Evolutionary conservation across 83 land plant species (phyloP).

Genomic region (Thuja plicata): DNA sequence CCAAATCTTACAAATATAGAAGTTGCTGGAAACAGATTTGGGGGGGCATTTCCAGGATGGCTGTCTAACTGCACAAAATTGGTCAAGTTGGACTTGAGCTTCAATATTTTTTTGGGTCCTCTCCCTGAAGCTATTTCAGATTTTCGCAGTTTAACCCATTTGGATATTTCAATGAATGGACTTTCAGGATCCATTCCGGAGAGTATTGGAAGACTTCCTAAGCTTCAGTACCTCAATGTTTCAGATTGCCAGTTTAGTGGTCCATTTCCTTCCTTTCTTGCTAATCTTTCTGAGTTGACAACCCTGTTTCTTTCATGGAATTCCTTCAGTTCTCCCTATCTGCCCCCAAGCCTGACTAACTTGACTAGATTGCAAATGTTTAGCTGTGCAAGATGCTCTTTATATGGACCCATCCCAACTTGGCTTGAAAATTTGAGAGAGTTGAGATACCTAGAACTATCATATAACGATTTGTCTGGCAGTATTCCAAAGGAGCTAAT

Average conservation of each 20-base stretch:
- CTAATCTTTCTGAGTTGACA: slow-evolving; percentile 15
- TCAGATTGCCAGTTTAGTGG: slow-evolving; percentile 17
- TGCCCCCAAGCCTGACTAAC: slow-evolving; percentile 3
- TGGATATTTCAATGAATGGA: slow-evolving; percentile 12
- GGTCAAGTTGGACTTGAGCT: slow-evolving; percentile 13
- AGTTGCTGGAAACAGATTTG: slow-evolving; percentile 6
- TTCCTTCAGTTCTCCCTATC: slow-evolving; percentile 14
- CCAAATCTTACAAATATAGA: slow-evolving; percentile 7
- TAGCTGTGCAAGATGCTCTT: slow-evolving; percentile 12
- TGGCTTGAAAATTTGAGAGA: slow-evolving; percentile 9
- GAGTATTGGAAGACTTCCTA: slow-evolving; percentile 13
- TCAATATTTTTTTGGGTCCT: slow-evolving; percentile 5
- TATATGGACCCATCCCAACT: slow-evolving; percentile 11
- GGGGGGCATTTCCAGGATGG: background rate
- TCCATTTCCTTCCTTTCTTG: slow-evolving; percentile 21
- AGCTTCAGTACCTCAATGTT: slow-evolving; percentile 20
- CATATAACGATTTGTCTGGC: slow-evolving; percentile 11
- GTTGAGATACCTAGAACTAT: slow-evolving; percentile 1
- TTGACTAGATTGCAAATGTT: slow-evolving; percentile 1
- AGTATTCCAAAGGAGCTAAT: slow-evolving; percentile 9
- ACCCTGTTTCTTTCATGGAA: slow-evolving; percentile 15
- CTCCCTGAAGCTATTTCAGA: background rate
- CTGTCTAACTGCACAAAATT: background rate
- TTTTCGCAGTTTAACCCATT: slow-evolving; percentile 4
- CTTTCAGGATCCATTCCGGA: slow-evolving; percentile 16